Percentiles rank a stretch among this genome's conserved stretches.
These are phyloP conservation scores for Ceratobasidium sp. DNA, from an alignment of 1,284 basidiomycete genomes.

Conservation along the genomic window DNA sequence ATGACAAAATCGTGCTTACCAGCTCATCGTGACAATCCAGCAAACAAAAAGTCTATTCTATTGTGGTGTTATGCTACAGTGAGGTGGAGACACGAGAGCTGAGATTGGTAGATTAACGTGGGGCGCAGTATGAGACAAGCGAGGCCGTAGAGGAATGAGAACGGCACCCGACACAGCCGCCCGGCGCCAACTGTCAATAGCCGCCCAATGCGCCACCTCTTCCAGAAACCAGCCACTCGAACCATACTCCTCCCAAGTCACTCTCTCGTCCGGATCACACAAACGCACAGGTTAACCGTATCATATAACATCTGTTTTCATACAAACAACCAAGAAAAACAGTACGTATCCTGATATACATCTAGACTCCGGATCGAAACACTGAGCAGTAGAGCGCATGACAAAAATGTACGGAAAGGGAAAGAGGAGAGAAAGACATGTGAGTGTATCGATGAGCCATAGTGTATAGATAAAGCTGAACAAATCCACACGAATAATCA, in stretches of 20 bases:
- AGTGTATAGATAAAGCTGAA: not conserved
- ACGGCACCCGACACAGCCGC: conserved; percentile 26
- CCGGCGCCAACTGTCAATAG: not conserved
- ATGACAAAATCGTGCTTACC: not conserved
- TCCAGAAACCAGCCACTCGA: not conserved
- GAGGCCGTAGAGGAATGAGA: not conserved
- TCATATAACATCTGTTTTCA: conserved; percentile 31
- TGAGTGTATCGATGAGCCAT: conserved; percentile 3
- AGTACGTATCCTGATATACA: conserved; percentile 31
- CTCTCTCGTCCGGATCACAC: not conserved
- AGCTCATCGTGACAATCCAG: conserved; percentile 32
- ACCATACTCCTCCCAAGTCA: no score
- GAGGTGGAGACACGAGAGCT: conserved; percentile 7
- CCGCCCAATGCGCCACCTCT: not conserved
- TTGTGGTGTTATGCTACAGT: not conserved
- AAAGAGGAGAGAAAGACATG: conserved; percentile 16
- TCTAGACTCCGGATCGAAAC: conserved; percentile 20
- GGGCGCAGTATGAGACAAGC: not conserved
- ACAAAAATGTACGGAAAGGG: conserved; percentile 3
- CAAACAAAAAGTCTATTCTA: conserved; percentile 7
- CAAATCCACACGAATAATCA: conserved; percentile 1
- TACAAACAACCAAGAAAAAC: conserved; percentile 41
- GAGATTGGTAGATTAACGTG: not conserved
- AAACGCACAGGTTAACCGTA: conserved; percentile 21
- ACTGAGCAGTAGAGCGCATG: conserved; percentile 10